Conservation (phyloP, 2,329 filamentous ascomycete species). For the Aphanocladium album region DNA sequence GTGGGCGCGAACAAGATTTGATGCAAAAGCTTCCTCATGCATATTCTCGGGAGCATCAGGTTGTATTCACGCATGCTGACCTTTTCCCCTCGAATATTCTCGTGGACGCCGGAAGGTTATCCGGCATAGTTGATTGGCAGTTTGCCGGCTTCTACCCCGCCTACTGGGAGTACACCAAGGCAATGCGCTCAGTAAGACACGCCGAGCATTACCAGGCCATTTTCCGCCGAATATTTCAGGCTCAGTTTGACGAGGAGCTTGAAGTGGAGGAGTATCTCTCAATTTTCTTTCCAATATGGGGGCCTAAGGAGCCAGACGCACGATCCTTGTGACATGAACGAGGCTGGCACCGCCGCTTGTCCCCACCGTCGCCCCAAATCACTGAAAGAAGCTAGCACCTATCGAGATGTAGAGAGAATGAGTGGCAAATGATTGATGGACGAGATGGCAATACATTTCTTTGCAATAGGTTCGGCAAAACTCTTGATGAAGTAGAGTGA, state of each 20-base stretch:
- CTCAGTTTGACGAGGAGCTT: not conserved
- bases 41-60: slow-evolving; percentile 19
- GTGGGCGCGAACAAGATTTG: slow-evolving; percentile 26
- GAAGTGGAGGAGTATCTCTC: not conserved
- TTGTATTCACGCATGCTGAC: slow-evolving; percentile 31
- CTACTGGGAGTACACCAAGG: slow-evolving; percentile 35
- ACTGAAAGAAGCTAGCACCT: no score
- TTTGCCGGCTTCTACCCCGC: slow-evolving; percentile 41
- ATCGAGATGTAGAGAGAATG: no score
- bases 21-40: slow-evolving; percentile 11
- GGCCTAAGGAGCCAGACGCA: not conserved
- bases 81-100: slow-evolving; percentile 30
- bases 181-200: slow-evolving; percentile 9
- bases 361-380: not conserved
- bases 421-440: no score
- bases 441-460: no score
- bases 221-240: not conserved
- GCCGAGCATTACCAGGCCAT: not conserved
- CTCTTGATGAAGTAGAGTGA: not conserved
- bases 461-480: not conserved
- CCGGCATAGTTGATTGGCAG: slow-evolving; percentile 45
- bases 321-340: not conserved
- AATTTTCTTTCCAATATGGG: not conserved
- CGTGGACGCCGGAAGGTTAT: slow-evolving; percentile 22
- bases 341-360: not conserved